phyloP scores from a whole-genome alignment of 2,329 filamentous ascomycete species.

The Penicillium fuscoglaucum region DNA sequence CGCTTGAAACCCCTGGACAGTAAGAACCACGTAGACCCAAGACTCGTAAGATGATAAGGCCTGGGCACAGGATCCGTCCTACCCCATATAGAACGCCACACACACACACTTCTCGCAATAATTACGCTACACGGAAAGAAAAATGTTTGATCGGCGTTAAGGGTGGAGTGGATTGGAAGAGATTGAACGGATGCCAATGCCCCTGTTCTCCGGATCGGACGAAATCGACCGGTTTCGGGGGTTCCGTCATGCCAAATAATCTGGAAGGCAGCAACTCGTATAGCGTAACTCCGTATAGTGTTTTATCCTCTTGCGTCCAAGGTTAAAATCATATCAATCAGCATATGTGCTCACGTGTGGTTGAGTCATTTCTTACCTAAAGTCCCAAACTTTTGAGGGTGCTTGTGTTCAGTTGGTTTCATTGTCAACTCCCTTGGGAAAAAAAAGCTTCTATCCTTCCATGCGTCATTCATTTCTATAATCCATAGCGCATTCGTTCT shows the following conservation, averaged over 20 bases:
- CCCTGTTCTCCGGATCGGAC: conserved; percentile 8
- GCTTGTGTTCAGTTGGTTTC: not conserved
- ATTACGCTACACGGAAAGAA: not conserved
- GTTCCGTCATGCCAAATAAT: conserved; percentile 21
- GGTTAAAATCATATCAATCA: not conserved
- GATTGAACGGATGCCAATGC: not conserved
- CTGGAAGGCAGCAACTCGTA: conserved; percentile 7
- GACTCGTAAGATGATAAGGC: not conserved
- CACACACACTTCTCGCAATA: not conserved
- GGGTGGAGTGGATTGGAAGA: not conserved
- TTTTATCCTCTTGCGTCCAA: not conserved
- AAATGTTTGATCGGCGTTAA: not conserved
- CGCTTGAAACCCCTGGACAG: not conserved
- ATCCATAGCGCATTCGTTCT: not conserved
- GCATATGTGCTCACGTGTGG: not conserved
- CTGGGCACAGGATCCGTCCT: not conserved
- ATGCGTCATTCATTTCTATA: conserved; percentile 18
- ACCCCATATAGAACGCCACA: not conserved
- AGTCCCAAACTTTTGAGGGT: not conserved
- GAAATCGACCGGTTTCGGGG: conserved; percentile 16
- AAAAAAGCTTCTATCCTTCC: not conserved
- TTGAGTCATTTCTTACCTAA: conserved; percentile 12
- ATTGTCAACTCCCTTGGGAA: not conserved
- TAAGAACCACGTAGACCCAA: not conserved
- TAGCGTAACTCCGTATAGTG: not conserved